phyloP scores from a whole-genome alignment of 192 early-diverging fungal genomes.

The Funneliformis geosporum region DNA sequence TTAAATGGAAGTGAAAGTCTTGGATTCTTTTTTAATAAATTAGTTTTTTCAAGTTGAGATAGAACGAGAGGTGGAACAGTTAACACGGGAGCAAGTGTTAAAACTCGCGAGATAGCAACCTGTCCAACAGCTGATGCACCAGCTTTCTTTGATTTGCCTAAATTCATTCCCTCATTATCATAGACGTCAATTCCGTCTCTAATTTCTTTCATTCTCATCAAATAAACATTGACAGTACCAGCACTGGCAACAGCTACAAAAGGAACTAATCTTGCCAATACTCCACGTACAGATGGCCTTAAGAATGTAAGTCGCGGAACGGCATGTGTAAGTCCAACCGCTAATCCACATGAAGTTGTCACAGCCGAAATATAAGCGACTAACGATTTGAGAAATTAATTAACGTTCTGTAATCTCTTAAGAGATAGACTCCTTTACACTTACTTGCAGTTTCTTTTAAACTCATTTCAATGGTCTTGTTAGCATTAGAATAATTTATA shows the following conservation, averaged over 20 bases:
- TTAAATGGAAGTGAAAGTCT: slow-evolving; percentile 61
- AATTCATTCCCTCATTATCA: slow-evolving; percentile 60
- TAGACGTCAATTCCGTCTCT: slow-evolving; percentile 77
- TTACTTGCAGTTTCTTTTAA: slow-evolving; percentile 71
- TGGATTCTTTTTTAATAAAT: slow-evolving; percentile 57
- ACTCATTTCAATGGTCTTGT: slow-evolving; percentile 78
- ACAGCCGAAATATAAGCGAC: slow-evolving; percentile 76
- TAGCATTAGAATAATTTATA: slow-evolving; percentile 82
- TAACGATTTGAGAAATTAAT: slow-evolving; percentile 33
- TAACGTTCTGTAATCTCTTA: background rate
- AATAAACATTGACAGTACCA: slow-evolving; percentile 79
- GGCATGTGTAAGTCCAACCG: slow-evolving; percentile 67
- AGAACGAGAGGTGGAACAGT: slow-evolving; percentile 74
- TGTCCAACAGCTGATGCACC: slow-evolving; percentile 68
- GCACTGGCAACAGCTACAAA: slow-evolving; percentile 80
- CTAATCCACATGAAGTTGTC: slow-evolving; percentile 73
- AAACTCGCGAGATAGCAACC: slow-evolving; percentile 77
- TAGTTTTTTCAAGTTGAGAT: slow-evolving; percentile 62
- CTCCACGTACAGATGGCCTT: slow-evolving; percentile 41
- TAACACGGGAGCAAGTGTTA: slow-evolving; percentile 70
- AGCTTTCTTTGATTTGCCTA: slow-evolving; percentile 70
- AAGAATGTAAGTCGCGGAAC: slow-evolving; percentile 59
- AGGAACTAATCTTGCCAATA: slow-evolving; percentile 60
- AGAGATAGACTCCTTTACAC: background rate
- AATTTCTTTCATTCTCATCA: slow-evolving; percentile 84